Conservation (phyloP, 2,329 filamentous ascomycete species). For the Xylaria sp. region DNA sequence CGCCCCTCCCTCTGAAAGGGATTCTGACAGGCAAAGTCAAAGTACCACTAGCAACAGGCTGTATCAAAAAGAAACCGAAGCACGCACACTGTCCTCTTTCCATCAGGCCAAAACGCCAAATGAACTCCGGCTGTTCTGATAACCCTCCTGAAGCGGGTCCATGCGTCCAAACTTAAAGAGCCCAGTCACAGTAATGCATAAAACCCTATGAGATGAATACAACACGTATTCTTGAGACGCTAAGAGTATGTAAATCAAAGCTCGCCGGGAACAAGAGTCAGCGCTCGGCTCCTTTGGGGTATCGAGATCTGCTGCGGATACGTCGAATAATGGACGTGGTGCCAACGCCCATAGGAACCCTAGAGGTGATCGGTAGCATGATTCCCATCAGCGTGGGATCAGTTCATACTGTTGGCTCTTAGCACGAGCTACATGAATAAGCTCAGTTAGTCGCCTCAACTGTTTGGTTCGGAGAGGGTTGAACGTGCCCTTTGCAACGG, state of each 20-base stretch:
- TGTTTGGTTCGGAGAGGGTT: constrained; percentile 57
- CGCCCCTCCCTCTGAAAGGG: constrained; percentile 13
- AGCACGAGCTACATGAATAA: constrained; percentile 47
- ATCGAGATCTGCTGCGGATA: constrained; percentile 37
- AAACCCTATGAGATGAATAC: constrained; percentile 41
- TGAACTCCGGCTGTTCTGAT: constrained; percentile 46
- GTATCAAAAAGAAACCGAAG: constrained; percentile 24
- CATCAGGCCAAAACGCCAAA: constrained; percentile 46
- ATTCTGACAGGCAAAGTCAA: constrained; percentile 16
- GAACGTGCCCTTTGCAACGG: constrained; percentile 63
- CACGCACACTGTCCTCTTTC: constrained; percentile 24
- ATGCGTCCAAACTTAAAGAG: constrained; percentile 27
- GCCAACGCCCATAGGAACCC: constrained; percentile 9
- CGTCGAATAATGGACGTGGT: constrained; percentile 31
- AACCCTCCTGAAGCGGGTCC: constrained; percentile 26
- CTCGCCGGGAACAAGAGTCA: constrained; percentile 22
- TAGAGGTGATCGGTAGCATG: constrained; percentile 7
- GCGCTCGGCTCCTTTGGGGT: constrained; percentile 35
- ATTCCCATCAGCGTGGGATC: constrained; percentile 29
- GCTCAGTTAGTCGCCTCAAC: constrained; percentile 46
- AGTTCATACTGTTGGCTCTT: constrained; percentile 50
- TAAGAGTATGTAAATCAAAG: constrained; percentile 41
- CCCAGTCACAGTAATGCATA: constrained; percentile 44
- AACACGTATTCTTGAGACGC: constrained; percentile 40
- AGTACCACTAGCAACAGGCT: constrained; percentile 16